A percentile compares a stretch with the other conserved stretches of the same genome.
phyloP scores from a whole-genome alignment of 176 grass and related monocot genomes.

The Phoenix roebelenii region DNA sequence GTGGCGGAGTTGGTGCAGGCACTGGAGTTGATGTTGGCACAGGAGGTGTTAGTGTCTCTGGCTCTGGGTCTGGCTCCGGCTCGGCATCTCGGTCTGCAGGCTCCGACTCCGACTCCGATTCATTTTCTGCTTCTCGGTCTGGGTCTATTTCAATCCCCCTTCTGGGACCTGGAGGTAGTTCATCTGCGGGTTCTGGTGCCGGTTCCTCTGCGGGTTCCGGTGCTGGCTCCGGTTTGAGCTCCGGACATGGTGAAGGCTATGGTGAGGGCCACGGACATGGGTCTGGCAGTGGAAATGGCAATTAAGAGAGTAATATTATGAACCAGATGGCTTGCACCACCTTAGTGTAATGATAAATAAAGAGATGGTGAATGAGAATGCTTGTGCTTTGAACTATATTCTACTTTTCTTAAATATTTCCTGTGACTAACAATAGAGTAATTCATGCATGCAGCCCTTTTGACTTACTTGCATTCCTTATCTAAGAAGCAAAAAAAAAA shows the following conservation, averaged over 20 bases:
- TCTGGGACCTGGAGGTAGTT: background rate
- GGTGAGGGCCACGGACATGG: conserved; percentile 9
- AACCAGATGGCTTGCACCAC: too few relatives aligned
- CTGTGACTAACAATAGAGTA: too few relatives aligned
- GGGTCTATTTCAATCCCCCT: conserved; percentile 2
- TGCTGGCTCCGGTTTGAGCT: conserved; percentile 10
- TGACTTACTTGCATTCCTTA: too few relatives aligned
- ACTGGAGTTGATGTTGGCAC: too few relatives aligned
- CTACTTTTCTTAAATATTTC: too few relatives aligned
- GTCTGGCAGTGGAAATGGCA: conserved; percentile 8
- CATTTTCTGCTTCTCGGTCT: background rate
- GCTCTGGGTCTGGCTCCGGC: conserved; percentile 13
- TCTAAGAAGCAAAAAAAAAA: too few relatives aligned
- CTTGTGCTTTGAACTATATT: too few relatives aligned
- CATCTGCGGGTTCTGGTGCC: conserved; percentile 1
- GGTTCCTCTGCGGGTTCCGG: background rate
- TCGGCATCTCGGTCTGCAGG: conserved; percentile 4
- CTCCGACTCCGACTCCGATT: conserved; percentile 1
- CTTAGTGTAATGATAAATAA: too few relatives aligned
- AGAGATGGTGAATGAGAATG: too few relatives aligned
- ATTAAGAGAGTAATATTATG: background rate
- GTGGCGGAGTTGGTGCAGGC: conserved; percentile 22
- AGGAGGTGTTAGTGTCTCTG: conserved; percentile 2
- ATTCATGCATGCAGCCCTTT: too few relatives aligned
- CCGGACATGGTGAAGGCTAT: conserved; percentile 15